Evolutionary conservation across 345 rosid genomes (phyloP).

Genomic region (Toxicodendron radicans): DNA sequence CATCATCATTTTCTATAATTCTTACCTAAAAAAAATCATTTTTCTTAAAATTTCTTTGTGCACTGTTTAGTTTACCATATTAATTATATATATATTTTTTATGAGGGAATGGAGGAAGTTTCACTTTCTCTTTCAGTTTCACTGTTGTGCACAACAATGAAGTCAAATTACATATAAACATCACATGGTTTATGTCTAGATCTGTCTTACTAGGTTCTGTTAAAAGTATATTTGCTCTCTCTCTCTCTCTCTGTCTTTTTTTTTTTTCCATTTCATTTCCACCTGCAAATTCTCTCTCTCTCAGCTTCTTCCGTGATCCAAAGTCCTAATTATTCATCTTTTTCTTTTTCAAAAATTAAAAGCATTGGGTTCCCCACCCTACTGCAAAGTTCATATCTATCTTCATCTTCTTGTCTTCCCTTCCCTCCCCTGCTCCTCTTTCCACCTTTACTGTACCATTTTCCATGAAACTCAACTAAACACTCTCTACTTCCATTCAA

Average conservation of each 20-base stretch:
- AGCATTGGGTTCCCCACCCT: slow-evolving; percentile 30
- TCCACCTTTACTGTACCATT: not conserved
- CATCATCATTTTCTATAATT: too few relatives aligned
- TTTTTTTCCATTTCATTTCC: not conserved
- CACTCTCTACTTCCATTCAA: not conserved
- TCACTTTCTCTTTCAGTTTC: too few relatives aligned
- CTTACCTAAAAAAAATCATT: too few relatives aligned
- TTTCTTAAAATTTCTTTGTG: too few relatives aligned
- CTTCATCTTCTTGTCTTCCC: slow-evolving; percentile 31
- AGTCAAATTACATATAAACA: slow-evolving; percentile 2
- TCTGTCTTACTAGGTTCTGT: slow-evolving; percentile 21
- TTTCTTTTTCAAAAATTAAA: not conserved
- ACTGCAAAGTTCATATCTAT: slow-evolving; percentile 31
- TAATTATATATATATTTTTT: too few relatives aligned
- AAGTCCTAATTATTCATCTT: not conserved
- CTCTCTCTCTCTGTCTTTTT: not conserved
- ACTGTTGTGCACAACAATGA: not conserved
- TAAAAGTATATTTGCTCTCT: slow-evolving; percentile 5
- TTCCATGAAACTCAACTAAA: slow-evolving; percentile 9
- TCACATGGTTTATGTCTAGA: slow-evolving; percentile 23
- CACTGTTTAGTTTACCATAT: too few relatives aligned
- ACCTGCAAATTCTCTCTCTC: not conserved
- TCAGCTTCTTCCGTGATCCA: slow-evolving; percentile 6
- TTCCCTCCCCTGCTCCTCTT: not conserved
- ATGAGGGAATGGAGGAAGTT: too few relatives aligned